Evolutionary conservation across 352 stramenopile genomes (phyloP).

Genomic region (Halophytophthora batemanensis): DNA sequence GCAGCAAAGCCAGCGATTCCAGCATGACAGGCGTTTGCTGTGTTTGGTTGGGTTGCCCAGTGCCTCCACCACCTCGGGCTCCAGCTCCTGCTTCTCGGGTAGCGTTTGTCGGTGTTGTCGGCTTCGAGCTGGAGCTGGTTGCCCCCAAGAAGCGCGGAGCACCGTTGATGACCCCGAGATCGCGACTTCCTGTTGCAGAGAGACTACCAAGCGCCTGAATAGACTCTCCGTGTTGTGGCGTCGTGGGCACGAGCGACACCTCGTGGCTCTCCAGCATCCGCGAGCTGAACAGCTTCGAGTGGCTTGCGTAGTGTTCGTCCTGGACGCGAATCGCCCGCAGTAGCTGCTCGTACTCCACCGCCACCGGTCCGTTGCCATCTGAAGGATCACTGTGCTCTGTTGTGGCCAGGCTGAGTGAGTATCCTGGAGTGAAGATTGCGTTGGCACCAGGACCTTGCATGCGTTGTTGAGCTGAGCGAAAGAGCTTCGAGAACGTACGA

Average conservation of each 20-base stretch:
- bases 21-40: conserved; percentile 9
- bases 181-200: conserved; percentile 13
- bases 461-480: conserved; percentile 21
- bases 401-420: too few species aligned
- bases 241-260: conserved; percentile 42
- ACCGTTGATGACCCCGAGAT: conserved; percentile 52
- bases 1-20: conserved; percentile 34
- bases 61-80: conserved; percentile 16
- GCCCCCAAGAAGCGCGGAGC: conserved; percentile 31
- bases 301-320: conserved; percentile 64
- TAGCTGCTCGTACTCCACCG: conserved; percentile 29
- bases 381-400: not conserved
- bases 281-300: conserved; percentile 62
- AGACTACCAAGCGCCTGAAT: conserved; percentile 3
- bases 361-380: conserved; percentile 13
- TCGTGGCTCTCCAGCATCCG: conserved; percentile 65
- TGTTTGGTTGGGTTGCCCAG: conserved; percentile 3
- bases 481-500: conserved; percentile 26
- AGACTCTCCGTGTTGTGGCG: not conserved
- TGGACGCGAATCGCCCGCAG: conserved; percentile 41
- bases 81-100: conserved; percentile 1
- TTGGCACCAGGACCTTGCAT: conserved; percentile 21
- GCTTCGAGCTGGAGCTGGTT: conserved; percentile 5
- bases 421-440: conserved; percentile 20
- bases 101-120: conserved; percentile 5